Evolutionary conservation across 2,329 filamentous ascomycete species (phyloP).

Genomic region (Basipetospora chlamydospora): DNA sequence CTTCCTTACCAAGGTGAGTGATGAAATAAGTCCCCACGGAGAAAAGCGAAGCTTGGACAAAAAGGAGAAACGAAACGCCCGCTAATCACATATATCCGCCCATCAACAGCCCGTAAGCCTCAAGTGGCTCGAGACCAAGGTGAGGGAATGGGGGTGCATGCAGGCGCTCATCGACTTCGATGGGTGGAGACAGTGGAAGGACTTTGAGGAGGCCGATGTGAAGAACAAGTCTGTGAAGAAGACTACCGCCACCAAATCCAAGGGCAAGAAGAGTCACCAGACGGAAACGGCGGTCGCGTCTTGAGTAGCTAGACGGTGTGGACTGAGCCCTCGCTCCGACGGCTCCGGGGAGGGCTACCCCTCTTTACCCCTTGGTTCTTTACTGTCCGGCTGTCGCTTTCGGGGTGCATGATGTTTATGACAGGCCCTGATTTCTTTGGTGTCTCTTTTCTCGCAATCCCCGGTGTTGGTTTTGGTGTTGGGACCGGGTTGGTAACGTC

Average conservation of each 20-base stretch:
- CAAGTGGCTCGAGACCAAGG: conserved; percentile 91
- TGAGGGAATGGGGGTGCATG: conserved; percentile 99
- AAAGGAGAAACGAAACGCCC: no score
- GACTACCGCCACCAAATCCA: conserved; percentile 27
- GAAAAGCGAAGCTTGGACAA: no score
- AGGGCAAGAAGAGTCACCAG: conserved; percentile 30
- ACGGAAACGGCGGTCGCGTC: conserved; percentile 17
- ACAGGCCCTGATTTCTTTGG: no score
- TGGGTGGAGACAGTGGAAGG: conserved; percentile 95
- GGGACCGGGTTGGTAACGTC: no score
- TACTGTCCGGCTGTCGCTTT: no score
- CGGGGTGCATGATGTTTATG: no score
- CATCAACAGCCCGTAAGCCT: conserved; percentile 74
- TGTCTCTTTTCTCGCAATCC: no score
- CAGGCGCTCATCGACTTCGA: conserved; percentile 97
- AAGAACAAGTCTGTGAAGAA: conserved; percentile 17
- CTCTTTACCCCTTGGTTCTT: no score
- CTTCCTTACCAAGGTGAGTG: conserved; percentile 81
- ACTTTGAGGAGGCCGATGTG: conserved; percentile 36
- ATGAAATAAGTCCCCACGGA: not conserved
- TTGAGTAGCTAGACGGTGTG: not conserved
- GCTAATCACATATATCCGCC: conserved; percentile 8
- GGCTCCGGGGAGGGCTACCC: no score
- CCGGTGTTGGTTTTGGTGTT: no score
- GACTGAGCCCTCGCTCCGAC: no score